Conservation (phyloP, 495 filamentous ascomycete genomes). For the Podospora appendiculata region DNA sequence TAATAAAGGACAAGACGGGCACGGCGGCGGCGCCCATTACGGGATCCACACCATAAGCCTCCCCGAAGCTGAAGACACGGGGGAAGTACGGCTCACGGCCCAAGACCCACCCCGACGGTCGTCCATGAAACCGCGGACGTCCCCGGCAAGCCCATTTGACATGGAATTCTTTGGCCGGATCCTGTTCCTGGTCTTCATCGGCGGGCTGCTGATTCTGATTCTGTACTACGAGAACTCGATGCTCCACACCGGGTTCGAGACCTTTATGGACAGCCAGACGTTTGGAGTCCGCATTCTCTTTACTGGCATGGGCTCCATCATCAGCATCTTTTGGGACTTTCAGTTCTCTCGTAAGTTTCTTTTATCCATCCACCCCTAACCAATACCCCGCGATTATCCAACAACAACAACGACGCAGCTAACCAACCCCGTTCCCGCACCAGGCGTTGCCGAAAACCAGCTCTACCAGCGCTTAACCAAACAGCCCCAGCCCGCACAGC, state of each 20-base stretch:
- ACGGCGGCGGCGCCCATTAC: neutral
- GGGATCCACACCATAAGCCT: neutral
- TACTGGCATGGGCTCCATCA: slow-evolving; percentile 25
- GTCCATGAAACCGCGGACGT: too few species aligned
- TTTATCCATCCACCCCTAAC: neutral
- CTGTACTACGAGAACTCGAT: slow-evolving; percentile 31
- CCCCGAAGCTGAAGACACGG: neutral
- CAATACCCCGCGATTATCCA: too few species aligned
- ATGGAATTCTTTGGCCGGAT: neutral
- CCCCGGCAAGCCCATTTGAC: too few species aligned
- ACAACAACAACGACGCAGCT: too few species aligned
- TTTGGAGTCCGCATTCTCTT: slow-evolving; percentile 39
- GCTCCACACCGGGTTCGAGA: slow-evolving; percentile 27
- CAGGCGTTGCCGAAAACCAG: neutral
- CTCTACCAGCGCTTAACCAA: neutral
- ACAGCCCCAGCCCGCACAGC: neutral
- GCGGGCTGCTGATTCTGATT: slow-evolving; percentile 25
- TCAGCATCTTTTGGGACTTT: slow-evolving; percentile 7
- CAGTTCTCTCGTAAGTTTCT: neutral
- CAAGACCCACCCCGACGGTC: neutral
- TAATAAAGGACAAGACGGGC: neutral
- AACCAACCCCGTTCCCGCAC: too few species aligned
- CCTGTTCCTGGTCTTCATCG: slow-evolving; percentile 15
- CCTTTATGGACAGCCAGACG: slow-evolving; percentile 31
- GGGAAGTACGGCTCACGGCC: neutral